Evolutionary conservation across 768 basidiomycete species (phyloP).

Genomic region (Mycena chlorophos): DNA sequence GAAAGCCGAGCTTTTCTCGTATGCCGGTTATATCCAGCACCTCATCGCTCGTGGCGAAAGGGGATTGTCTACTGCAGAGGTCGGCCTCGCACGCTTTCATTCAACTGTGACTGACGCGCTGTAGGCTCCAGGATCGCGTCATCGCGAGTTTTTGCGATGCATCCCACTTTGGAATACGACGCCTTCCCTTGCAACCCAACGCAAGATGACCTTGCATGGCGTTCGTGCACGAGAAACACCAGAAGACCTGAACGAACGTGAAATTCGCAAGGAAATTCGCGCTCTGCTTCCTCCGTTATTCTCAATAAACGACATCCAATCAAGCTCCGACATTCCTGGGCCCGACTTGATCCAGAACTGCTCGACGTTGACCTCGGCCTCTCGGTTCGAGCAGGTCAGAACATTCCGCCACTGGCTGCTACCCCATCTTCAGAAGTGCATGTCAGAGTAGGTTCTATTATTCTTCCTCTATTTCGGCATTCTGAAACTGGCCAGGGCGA

Average conservation of each 20-base stretch:
- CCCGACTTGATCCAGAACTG: conserved; percentile 45
- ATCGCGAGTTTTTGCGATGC: conserved; percentile 68
- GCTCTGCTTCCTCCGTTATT: conserved; percentile 66
- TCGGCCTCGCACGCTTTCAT: conserved; percentile 24
- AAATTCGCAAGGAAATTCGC: conserved; percentile 72
- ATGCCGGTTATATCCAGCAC: conserved; percentile 72
- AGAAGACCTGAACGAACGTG: conserved; percentile 68
- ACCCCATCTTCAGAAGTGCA: conserved; percentile 60
- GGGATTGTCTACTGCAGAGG: conserved; percentile 56
- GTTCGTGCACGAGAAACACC: conserved; percentile 66
- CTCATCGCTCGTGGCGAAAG: conserved; percentile 78
- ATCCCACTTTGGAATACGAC: conserved; percentile 67
- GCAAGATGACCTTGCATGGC: conserved; percentile 70
- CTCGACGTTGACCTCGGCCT: conserved; percentile 47
- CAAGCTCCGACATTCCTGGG: conserved; percentile 18
- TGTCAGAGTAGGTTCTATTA: conserved; percentile 44
- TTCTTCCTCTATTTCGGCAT: not conserved
- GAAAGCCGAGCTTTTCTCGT: conserved; percentile 70
- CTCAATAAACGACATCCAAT: not conserved
- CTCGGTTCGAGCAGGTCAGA: conserved; percentile 75
- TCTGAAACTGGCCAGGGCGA: conserved; percentile 7
- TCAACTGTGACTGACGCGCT: conserved; percentile 1
- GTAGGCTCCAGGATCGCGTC: conserved; percentile 56
- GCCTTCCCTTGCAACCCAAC: conserved; percentile 62
- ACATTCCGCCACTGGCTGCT: conserved; percentile 72